Percentiles rank a stretch among this genome's conserved stretches.
Conservation (phyloP, 495 filamentous ascomycete species). For the Penicillium daleae region DNA sequence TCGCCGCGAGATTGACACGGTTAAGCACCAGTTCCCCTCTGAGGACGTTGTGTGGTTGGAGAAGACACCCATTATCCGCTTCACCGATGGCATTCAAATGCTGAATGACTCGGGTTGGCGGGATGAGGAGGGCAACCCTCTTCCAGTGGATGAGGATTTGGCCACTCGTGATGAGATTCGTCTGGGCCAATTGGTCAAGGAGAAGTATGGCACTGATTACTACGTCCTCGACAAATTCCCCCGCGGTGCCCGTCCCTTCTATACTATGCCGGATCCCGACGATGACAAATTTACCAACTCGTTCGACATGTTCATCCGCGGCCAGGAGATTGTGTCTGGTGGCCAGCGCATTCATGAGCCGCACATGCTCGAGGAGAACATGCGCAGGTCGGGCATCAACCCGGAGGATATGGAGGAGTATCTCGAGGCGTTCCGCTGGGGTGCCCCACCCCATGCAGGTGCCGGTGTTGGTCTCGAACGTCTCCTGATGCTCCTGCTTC, state of each 20-base stretch:
- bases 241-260: constrained; percentile 80
- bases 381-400: constrained; percentile 75
- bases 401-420: constrained; percentile 83
- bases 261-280: constrained; percentile 85
- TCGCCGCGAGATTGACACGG: constrained; percentile 67
- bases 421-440: constrained; percentile 84
- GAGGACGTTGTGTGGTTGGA: constrained; percentile 79
- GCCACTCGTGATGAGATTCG: constrained; percentile 86
- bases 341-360: constrained; percentile 91
- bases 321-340: constrained; percentile 89
- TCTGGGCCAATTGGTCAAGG: constrained; percentile 78
- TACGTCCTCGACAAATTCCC: constrained; percentile 97
- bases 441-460: constrained; percentile 86
- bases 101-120: constrained; percentile 81
- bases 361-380: constrained; percentile 70
- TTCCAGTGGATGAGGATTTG: constrained; percentile 75
- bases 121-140: constrained; percentile 70
- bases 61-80: constrained; percentile 78
- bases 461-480: constrained; percentile 91
- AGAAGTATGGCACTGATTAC: constrained; percentile 87
- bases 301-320: constrained; percentile 93
- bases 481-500: constrained; percentile 79
- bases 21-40: constrained; percentile 68
- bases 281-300: constrained; percentile 80
- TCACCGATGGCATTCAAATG: constrained; percentile 76